A percentile compares a stretch with the other conserved stretches of the same genome.
These are phyloP conservation scores for Cercospora sp. DNA, from an alignment of 2,329 filamentous ascomycete genomes.

Conservation along the genomic window DNA sequence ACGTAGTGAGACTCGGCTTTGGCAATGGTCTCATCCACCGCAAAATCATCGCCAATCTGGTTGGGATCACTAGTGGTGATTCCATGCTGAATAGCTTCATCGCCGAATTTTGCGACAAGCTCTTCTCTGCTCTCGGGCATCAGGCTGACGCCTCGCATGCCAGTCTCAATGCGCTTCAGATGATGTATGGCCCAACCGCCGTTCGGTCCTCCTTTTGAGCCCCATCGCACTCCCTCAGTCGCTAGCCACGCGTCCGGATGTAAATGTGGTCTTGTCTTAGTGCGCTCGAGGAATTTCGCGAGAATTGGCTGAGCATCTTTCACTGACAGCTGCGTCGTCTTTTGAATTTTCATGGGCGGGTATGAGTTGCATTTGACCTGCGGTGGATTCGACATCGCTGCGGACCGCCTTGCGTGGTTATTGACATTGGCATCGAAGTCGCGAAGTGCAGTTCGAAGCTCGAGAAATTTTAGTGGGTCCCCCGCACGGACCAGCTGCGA, in stretches of 20 bases:
- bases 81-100: slow-evolving; percentile 29
- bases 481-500: not conserved
- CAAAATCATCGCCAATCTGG: slow-evolving; percentile 21
- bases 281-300: slow-evolving; percentile 44
- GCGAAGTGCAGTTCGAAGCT: slow-evolving; percentile 4
- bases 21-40: slow-evolving; percentile 28
- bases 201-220: slow-evolving; percentile 45
- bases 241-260: slow-evolving; percentile 52
- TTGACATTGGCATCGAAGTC: not conserved
- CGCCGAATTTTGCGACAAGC: slow-evolving; percentile 44
- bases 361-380: slow-evolving; percentile 10
- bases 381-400: slow-evolving; percentile 11
- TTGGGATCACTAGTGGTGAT: slow-evolving; percentile 20
- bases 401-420: not conserved
- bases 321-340: not conserved
- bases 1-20: slow-evolving; percentile 10
- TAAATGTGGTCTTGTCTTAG: slow-evolving; percentile 46
- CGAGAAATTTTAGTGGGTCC: slow-evolving; percentile 6
- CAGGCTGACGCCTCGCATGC: slow-evolving; percentile 54
- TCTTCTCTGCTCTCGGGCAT: slow-evolving; percentile 43
- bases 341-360: slow-evolving; percentile 19
- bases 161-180: slow-evolving; percentile 54
- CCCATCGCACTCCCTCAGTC: slow-evolving; percentile 46
- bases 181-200: slow-evolving; percentile 56
- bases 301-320: slow-evolving; percentile 31